Base-by-base conservation (phyloP, 331 rosid species). In the Arachis monticola region DNA sequence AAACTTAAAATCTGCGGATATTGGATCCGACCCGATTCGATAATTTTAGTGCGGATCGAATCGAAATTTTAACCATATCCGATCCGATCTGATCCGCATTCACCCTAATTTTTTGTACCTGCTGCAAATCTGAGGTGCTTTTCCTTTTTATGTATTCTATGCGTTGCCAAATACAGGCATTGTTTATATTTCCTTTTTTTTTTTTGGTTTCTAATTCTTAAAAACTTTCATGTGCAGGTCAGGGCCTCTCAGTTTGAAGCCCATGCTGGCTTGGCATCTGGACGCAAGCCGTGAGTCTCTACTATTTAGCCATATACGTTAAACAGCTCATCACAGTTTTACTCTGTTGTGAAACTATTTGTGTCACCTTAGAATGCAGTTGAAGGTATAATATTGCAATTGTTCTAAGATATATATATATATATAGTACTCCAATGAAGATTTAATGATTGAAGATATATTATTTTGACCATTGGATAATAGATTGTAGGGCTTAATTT, bases 271-370 rank as follows among this genome's bases (percentile, higher is more conserved):
- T 90, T 89, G 90, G 85, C 92, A 76, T 70, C 97, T 1, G 90
- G 99, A 70, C 97, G 97, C 76, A 95, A 95, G 78, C 99, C 99
- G 97, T 95, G 83, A 95, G 99, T 92, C 0, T 8, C 31, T 83
- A 70, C 8, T 65, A 52, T 65, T 46, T 53, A 55, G 6, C 46
- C 51, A 17, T 75, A 60, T 73, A 65, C 71, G 42, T 50, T 59
- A 38, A 12, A 41, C 41, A 17, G 62, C 50, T 56, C 12, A 65
- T 48, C 61, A 42, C 57, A 41, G 2, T 14, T 48, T 63, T 30
- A 17, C 63, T 72, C 45, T 6, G 45, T 41, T 41, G 45, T 41
- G 55, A 50, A 50, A 12, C 55, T 50, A 12, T 50, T 50, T 9
- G 14, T 8, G 12, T 50, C 27, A 0, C 27, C 27, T 22, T 22